Percentiles rank a stretch among this genome's conserved stretches.
Evolutionary conservation across 164 flowering plant species (phyloP).

Genomic region (Magnolia sinica): DNA sequence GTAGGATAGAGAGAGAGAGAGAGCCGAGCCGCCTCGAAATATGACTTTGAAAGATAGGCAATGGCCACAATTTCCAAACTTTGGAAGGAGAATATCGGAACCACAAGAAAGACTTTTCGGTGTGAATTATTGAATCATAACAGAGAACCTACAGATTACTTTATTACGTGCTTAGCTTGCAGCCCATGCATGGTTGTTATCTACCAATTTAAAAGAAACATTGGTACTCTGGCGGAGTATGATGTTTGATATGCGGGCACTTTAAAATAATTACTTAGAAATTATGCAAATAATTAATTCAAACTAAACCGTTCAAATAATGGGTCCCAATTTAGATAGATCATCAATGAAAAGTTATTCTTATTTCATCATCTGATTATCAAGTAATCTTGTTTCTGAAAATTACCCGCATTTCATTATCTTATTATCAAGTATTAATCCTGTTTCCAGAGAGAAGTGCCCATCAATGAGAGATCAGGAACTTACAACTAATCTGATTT

Average conservation of each 20-base stretch:
- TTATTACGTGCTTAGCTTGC: neutral
- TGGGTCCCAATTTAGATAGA: no score
- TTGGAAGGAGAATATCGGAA: neutral
- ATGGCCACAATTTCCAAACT: neutral
- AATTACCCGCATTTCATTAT: no score
- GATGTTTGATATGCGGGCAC: neutral
- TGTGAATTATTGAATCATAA: neutral
- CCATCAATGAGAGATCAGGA: no score
- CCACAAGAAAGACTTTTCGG: neutral
- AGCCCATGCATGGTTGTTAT: neutral
- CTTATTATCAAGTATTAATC: no score
- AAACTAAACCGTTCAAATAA: no score
- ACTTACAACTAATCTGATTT: no score
- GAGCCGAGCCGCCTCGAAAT: neutral
- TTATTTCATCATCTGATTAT: no score
- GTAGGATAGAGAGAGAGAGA: neutral
- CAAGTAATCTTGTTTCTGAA: no score
- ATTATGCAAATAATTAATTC: no score
- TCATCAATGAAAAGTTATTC: no score
- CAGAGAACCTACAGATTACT: neutral
- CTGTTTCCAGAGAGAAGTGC: no score
- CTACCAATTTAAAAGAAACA: neutral
- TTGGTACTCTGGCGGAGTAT: neutral
- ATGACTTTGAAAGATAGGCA: neutral
- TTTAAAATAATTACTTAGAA: no score